These are phyloP conservation scores for Cantharellus cinnabarinus DNA, from an alignment of 768 basidiomycete species.

Conservation along the genomic window DNA sequence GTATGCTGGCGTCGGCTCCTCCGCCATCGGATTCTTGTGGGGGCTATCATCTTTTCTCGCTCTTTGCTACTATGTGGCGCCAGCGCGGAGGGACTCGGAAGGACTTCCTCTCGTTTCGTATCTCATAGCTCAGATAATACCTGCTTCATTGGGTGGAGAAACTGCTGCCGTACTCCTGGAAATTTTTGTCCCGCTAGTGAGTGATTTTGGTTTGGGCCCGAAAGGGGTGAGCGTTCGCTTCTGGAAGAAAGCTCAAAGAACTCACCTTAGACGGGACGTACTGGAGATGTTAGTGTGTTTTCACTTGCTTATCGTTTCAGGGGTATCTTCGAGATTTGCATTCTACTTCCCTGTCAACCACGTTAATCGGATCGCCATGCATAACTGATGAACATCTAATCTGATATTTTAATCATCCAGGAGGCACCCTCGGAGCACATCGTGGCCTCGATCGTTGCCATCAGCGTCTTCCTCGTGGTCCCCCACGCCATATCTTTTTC, in stretches of 20 bases:
- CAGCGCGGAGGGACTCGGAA: neutral
- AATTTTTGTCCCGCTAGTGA: slow-evolving; percentile 75
- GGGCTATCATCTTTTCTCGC: slow-evolving; percentile 35
- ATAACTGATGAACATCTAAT: neutral
- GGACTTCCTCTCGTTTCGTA: slow-evolving; percentile 21
- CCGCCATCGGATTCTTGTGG: slow-evolving; percentile 49
- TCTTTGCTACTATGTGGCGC: slow-evolving; percentile 27
- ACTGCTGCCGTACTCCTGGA: slow-evolving; percentile 44
- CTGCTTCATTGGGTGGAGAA: slow-evolving; percentile 36
- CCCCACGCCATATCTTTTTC: slow-evolving; percentile 51
- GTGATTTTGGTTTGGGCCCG: slow-evolving; percentile 10
- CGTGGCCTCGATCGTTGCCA: slow-evolving; percentile 55
- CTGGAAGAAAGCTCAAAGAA: too few relatives aligned
- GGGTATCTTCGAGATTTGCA: neutral
- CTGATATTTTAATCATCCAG: slow-evolving; percentile 6
- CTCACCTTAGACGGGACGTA: slow-evolving; percentile 46
- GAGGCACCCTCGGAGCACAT: slow-evolving; percentile 78
- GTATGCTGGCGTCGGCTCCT: slow-evolving; percentile 45
- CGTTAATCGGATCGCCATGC: neutral
- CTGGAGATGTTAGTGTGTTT: slow-evolving; percentile 27
- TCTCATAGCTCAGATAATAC: slow-evolving; percentile 34
- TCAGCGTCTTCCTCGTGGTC: slow-evolving; percentile 33
- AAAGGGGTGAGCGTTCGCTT: too few relatives aligned
- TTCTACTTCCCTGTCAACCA: neutral
- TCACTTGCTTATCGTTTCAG: neutral